Evolutionary conservation across 495 filamentous ascomycete species (phyloP).

Genomic region (Sabuloglossum arenarium): DNA sequence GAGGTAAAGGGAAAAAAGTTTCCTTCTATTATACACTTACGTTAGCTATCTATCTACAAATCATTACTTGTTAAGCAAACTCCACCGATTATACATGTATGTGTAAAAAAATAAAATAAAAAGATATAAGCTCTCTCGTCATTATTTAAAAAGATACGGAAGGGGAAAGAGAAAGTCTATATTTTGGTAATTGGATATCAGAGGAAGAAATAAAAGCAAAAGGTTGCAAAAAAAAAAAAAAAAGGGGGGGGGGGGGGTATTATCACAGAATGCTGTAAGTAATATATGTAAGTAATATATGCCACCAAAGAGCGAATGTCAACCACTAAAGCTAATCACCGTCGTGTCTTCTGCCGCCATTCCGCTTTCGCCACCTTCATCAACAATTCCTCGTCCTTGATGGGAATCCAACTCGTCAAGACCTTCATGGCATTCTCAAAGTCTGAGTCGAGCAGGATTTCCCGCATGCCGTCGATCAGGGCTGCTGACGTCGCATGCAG

Average conservation of each 20-base stretch:
- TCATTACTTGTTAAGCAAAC: too few relatives aligned
- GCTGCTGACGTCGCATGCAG: conserved; percentile 82
- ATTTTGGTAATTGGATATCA: too few relatives aligned
- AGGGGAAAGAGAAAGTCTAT: too few relatives aligned
- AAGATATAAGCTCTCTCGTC: too few relatives aligned
- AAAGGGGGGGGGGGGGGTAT: background rate
- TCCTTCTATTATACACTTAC: too few relatives aligned
- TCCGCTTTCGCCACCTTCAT: conserved; percentile 89
- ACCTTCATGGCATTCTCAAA: conserved; percentile 98
- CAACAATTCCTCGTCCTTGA: conserved; percentile 83
- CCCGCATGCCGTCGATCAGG: conserved; percentile 77
- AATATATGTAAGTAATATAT: too few relatives aligned
- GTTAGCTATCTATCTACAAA: too few relatives aligned
- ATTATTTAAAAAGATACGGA: too few relatives aligned
- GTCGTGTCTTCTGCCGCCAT: conserved; percentile 50
- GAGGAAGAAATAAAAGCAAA: too few relatives aligned
- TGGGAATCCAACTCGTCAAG: conserved; percentile 84
- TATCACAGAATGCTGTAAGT: background rate
- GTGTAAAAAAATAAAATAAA: too few relatives aligned
- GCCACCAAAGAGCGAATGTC: background rate
- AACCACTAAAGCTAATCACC: background rate
- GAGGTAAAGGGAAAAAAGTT: too few relatives aligned
- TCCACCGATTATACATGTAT: too few relatives aligned
- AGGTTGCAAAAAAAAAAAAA: background rate
- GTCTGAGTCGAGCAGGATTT: conserved; percentile 80